Conservation (phyloP, 768 basidiomycete species). For the Harrya chromipes region DNA sequence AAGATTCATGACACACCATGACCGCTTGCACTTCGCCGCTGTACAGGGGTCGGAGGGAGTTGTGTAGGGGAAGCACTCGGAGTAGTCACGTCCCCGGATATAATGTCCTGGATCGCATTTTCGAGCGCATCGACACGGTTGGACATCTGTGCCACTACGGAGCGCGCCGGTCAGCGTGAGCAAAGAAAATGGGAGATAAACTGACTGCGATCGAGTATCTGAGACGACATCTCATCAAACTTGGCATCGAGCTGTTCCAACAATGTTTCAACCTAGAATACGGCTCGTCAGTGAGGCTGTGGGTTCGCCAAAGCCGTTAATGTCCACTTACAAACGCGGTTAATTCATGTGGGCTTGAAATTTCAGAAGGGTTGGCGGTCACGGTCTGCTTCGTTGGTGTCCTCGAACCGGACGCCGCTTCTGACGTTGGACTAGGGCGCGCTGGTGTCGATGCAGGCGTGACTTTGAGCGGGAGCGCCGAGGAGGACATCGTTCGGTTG, state of each 20-base stretch:
- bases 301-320: constrained; percentile 4
- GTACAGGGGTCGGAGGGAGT: constrained; percentile 26
- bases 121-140: constrained; percentile 86
- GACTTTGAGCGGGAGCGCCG: constrained; percentile 67
- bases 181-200: constrained; percentile 12
- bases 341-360: constrained; percentile 90
- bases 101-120: constrained; percentile 88
- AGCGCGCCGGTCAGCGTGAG: constrained; percentile 8
- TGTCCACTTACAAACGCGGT: constrained; percentile 79
- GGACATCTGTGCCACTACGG: constrained; percentile 89
- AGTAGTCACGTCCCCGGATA: constrained; percentile 61
- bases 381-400: constrained; percentile 49
- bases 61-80: constrained; percentile 59
- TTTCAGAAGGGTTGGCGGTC: constrained; percentile 50
- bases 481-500: constrained; percentile 38
- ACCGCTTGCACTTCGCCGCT: constrained; percentile 43
- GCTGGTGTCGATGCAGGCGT: constrained; percentile 53
- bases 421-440: constrained; percentile 30
- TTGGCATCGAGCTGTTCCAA: constrained; percentile 85
- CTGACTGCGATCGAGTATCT: constrained; percentile 83
- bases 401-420: constrained; percentile 19
- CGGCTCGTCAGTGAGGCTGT: background rate
- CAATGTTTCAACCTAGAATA: constrained; percentile 75
- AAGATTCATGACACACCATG: constrained; percentile 14
- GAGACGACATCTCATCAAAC: constrained; percentile 90